phyloP scores from a whole-genome alignment of 1,284 basidiomycete species.

The Testicularia cyperi region DNA sequence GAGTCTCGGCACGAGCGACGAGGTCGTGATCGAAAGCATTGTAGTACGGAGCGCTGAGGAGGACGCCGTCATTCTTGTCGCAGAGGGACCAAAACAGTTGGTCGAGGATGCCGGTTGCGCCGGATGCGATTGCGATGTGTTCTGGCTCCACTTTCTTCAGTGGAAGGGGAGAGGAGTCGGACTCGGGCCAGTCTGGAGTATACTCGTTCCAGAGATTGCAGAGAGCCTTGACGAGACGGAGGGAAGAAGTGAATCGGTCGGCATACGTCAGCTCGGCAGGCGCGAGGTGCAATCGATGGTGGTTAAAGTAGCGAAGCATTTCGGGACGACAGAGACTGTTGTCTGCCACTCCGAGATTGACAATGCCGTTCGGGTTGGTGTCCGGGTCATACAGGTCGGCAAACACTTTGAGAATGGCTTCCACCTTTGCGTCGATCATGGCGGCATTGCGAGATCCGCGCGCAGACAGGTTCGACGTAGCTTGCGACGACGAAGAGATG shows the following conservation, averaged over 20 bases:
- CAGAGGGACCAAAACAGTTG: conserved; percentile 41
- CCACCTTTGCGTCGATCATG: conserved; percentile 1
- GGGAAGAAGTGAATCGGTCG: conserved; percentile 28
- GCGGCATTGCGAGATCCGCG: conserved; percentile 18
- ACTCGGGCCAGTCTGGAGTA: conserved; percentile 24
- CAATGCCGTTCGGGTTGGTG: conserved; percentile 43
- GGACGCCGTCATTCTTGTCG: conserved; percentile 39
- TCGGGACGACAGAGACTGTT: conserved; percentile 41
- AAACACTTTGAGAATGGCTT: conserved; percentile 14
- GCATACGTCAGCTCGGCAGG: conserved; percentile 46
- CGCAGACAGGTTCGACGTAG: conserved; percentile 24
- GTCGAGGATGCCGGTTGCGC: conserved; percentile 45
- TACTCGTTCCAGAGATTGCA: conserved; percentile 28
- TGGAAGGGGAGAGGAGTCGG: conserved; percentile 10
- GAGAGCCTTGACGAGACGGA: conserved; percentile 27
- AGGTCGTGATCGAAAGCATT: conserved; percentile 49
- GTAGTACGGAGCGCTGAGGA: conserved; percentile 43
- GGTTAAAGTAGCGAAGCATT: conserved; percentile 33
- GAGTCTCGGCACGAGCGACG: conserved; percentile 18
- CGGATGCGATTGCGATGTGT: conserved; percentile 41
- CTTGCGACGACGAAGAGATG: too few species aligned
- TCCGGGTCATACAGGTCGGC: conserved; percentile 30
- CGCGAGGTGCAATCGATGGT: conserved; percentile 18
- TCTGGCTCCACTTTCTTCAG: conserved; percentile 21
- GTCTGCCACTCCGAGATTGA: conserved; percentile 48